These are phyloP conservation scores for Lipomyces anomalus DNA, from an alignment of 805 yeast species.

Conservation along the genomic window DNA sequence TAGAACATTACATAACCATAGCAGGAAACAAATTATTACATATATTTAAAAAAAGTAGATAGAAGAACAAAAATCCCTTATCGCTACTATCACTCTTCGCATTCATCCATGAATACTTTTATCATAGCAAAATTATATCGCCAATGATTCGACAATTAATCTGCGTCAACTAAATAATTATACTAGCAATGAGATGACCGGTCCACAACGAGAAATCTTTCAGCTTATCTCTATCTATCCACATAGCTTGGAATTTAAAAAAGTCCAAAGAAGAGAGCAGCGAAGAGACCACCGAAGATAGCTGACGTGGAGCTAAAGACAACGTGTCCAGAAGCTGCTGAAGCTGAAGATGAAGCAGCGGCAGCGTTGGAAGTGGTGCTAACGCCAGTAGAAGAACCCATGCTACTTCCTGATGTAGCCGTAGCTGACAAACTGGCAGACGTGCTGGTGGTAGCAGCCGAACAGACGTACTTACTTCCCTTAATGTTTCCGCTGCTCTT, in stretches of 20 bases:
- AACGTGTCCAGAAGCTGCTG: slow-evolving; percentile 35
- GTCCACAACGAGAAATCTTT: no score
- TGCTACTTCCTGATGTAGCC: slow-evolving; percentile 5
- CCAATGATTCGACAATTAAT: no score
- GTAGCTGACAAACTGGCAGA: slow-evolving; percentile 36
- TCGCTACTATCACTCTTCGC: no score
- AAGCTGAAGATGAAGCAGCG: slow-evolving; percentile 42
- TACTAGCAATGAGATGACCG: no score
- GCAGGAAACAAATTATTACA: background rate
- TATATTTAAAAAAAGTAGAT: no score
- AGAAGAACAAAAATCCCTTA: no score
- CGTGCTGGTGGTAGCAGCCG: slow-evolving; percentile 52
- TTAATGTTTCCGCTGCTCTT: slow-evolving; percentile 76
- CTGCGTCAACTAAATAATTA: no score
- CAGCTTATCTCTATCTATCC: no score
- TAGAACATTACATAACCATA: background rate
- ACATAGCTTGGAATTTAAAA: slow-evolving; percentile 13
- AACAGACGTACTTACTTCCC: slow-evolving; percentile 82
- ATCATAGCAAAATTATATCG: no score
- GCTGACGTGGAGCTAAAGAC: slow-evolving; percentile 32
- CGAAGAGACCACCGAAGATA: slow-evolving; percentile 27
- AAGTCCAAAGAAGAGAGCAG: slow-evolving; percentile 24
- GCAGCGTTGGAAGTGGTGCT: slow-evolving; percentile 31
- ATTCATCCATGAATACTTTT: no score
- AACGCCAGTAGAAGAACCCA: slow-evolving; percentile 28